A percentile compares a stretch with the other conserved stretches of the same genome.
These are phyloP conservation scores for Ogataea zsoltii DNA, from an alignment of 805 yeast species.

Conservation along the genomic window DNA sequence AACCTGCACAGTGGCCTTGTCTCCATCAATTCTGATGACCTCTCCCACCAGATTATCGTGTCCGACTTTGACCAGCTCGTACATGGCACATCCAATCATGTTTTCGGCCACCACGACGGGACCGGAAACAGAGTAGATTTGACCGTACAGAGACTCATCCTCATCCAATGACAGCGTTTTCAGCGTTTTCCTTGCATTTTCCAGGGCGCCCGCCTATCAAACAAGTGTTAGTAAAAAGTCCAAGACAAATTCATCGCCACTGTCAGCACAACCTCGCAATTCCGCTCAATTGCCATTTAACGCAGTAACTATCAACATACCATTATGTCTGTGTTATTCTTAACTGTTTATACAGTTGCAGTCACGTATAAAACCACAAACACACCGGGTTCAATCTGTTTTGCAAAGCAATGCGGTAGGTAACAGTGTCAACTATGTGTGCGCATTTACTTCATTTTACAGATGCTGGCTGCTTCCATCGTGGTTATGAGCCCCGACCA, in stretches of 20 bases:
- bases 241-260: too few species aligned
- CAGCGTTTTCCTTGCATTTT: slow-evolving; percentile 93
- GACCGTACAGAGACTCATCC: slow-evolving; percentile 80
- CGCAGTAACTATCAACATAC: neutral
- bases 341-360: slow-evolving; percentile 39
- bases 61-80: slow-evolving; percentile 97
- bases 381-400: slow-evolving; percentile 4
- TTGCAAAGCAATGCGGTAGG: neutral
- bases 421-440: neutral
- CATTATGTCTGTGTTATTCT: slow-evolving; percentile 7
- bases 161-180: slow-evolving; percentile 79
- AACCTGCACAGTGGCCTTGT: slow-evolving; percentile 97
- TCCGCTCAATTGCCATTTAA: neutral
- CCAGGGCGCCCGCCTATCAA: slow-evolving; percentile 86
- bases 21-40: slow-evolving; percentile 94
- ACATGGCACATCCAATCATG: slow-evolving; percentile 99
- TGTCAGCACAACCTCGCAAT: too few species aligned
- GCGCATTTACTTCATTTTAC: slow-evolving; percentile 1
- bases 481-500: slow-evolving; percentile 14
- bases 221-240: neutral
- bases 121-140: slow-evolving; percentile 93
- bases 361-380: slow-evolving; percentile 3
- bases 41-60: slow-evolving; percentile 97
- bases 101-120: slow-evolving; percentile 97
- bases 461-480: slow-evolving; percentile 21